Conservation (phyloP, 2,329 filamentous ascomycete species). For the Trichoderma atrobrunneum region DNA sequence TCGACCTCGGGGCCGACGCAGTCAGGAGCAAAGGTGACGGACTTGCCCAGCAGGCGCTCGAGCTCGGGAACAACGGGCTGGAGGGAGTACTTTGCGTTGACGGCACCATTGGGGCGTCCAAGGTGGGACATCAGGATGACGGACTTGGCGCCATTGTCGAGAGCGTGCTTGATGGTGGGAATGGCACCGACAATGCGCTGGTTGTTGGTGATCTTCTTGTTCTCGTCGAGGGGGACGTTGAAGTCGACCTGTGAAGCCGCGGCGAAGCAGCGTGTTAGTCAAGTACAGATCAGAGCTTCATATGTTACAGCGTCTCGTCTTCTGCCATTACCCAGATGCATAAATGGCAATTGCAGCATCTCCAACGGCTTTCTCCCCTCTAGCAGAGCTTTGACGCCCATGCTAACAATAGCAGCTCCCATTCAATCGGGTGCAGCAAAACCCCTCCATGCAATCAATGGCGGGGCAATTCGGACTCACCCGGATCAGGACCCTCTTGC, state of each 20-base stretch:
- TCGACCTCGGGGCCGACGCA: conserved; percentile 88
- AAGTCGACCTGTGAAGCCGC: conserved; percentile 79
- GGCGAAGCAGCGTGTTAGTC: not conserved
- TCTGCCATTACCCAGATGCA: not conserved
- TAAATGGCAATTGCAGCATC: not conserved
- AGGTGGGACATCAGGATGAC: conserved; percentile 98
- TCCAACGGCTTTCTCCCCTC: not conserved
- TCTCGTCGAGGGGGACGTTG: conserved; percentile 92
- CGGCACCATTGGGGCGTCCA: conserved; percentile 87
- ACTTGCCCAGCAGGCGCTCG: conserved; percentile 82
- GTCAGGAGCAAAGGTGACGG: conserved; percentile 85
- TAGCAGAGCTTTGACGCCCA: not conserved
- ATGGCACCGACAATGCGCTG: conserved; percentile 96
- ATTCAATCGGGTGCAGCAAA: not conserved
- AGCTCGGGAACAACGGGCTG: conserved; percentile 88
- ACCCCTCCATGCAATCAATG: conserved; percentile 22
- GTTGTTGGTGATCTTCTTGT: conserved; percentile 96
- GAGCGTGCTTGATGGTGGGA: conserved; percentile 91
- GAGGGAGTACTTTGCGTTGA: conserved; percentile 90
- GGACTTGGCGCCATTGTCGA: conserved; percentile 85
- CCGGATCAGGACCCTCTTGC: conserved; percentile 95
- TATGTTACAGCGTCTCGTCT: not conserved
- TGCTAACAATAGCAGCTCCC: not conserved
- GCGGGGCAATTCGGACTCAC: conserved; percentile 56
- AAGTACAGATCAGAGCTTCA: not conserved